Evolutionary conservation across 2,329 filamentous ascomycete genomes (phyloP).

Genomic region (Phyllosticta citrichinensis): DNA sequence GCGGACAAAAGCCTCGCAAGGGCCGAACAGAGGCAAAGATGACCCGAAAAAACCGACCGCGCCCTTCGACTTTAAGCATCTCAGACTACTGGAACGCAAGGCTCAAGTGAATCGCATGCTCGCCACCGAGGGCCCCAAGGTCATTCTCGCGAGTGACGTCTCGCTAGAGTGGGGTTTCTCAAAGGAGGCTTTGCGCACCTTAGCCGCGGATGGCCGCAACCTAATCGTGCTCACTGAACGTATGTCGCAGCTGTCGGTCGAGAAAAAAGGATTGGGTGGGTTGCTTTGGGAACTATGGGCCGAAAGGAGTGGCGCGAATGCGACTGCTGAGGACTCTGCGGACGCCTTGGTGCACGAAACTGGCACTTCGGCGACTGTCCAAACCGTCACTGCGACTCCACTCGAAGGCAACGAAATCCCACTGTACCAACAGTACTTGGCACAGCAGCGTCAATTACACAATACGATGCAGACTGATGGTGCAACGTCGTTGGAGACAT

Average conservation of each 20-base stretch:
- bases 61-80: slow-evolving; percentile 82
- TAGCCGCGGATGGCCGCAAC: slow-evolving; percentile 71
- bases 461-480: slow-evolving; percentile 65
- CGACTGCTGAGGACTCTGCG: slow-evolving; percentile 33
- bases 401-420: slow-evolving; percentile 67
- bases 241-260: slow-evolving; percentile 34
- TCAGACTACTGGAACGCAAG: slow-evolving; percentile 73
- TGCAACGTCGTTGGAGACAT: slow-evolving; percentile 56
- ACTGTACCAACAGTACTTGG: slow-evolving; percentile 85
- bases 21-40: slow-evolving; percentile 25
- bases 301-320: slow-evolving; percentile 18
- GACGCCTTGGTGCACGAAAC: slow-evolving; percentile 57
- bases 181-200: slow-evolving; percentile 61
- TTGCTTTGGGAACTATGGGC: slow-evolving; percentile 58
- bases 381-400: slow-evolving; percentile 43
- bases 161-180: slow-evolving; percentile 95
- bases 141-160: slow-evolving; percentile 84
- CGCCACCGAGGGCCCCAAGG: slow-evolving; percentile 45
- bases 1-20: slow-evolving; percentile 28
- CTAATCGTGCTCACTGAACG: slow-evolving; percentile 80
- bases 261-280: slow-evolving; percentile 46
- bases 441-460: slow-evolving; percentile 77
- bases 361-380: slow-evolving; percentile 30
- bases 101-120: slow-evolving; percentile 67
- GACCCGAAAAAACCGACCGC: slow-evolving; percentile 47